A percentile compares a stretch with the other conserved stretches of the same genome.
phyloP scores from a whole-genome alignment of 495 filamentous ascomycete species.

The Aspergillus ostianus region DNA sequence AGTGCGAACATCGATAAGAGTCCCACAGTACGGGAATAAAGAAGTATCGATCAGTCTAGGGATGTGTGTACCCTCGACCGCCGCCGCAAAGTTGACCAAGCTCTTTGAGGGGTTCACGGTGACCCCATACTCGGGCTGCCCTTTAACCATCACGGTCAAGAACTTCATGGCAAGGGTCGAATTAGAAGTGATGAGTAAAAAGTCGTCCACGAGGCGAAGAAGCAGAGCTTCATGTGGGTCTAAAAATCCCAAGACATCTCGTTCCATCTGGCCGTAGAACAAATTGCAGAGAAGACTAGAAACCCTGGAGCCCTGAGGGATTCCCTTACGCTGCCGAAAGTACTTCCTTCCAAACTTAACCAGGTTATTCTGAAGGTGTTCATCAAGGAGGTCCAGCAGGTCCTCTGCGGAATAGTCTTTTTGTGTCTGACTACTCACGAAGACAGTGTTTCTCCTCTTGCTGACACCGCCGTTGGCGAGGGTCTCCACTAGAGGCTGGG shows the following conservation, averaged over 20 bases:
- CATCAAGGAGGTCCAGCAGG: slow-evolving; percentile 66
- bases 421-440: slow-evolving; percentile 61
- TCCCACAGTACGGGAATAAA: slow-evolving; percentile 86
- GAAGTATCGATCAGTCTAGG: slow-evolving; percentile 43
- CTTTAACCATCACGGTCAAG: slow-evolving; percentile 72
- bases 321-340: slow-evolving; percentile 83
- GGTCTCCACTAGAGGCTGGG: slow-evolving; percentile 53
- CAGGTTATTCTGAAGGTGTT: slow-evolving; percentile 79
- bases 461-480: slow-evolving; percentile 43
- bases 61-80: slow-evolving; percentile 54
- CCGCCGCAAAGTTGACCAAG: slow-evolving; percentile 79
- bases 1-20: slow-evolving; percentile 68
- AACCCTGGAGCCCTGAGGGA: slow-evolving; percentile 88
- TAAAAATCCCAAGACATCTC: slow-evolving; percentile 64
- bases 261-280: slow-evolving; percentile 87
- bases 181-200: slow-evolving; percentile 79
- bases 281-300: slow-evolving; percentile 88
- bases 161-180: slow-evolving; percentile 64
- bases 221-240: slow-evolving; percentile 59
- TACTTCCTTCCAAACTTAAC: slow-evolving; percentile 88
- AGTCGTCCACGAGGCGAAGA: slow-evolving; percentile 86
- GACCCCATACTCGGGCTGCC: slow-evolving; percentile 77
- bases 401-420: slow-evolving; percentile 51
- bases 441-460: slow-evolving; percentile 63
- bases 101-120: slow-evolving; percentile 74